A percentile compares a stretch with the other conserved stretches of the same genome.
Conservation (phyloP, 2,329 filamentous ascomycete species). For the Penicillium sp. region DNA sequence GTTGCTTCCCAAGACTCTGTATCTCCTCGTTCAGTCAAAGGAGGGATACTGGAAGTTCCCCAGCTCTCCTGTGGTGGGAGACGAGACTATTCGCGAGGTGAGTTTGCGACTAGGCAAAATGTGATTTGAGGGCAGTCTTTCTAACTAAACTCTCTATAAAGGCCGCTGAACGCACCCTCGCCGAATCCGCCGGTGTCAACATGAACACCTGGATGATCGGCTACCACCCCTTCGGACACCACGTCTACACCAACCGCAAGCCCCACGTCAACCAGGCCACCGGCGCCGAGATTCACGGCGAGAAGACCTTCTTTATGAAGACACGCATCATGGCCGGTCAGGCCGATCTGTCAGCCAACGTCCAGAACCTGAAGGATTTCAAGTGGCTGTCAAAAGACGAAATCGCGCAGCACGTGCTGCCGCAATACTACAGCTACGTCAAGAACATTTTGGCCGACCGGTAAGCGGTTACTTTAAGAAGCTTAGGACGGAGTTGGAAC, state of each 20-base stretch:
- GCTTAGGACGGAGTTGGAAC: background rate
- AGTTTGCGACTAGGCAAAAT: constrained; percentile 34
- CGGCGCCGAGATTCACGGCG: constrained; percentile 51
- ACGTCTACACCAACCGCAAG: constrained; percentile 55
- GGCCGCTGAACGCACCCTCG: constrained; percentile 76
- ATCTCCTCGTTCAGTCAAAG: constrained; percentile 71
- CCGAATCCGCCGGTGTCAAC: constrained; percentile 75
- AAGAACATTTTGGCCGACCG: constrained; percentile 79
- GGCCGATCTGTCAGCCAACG: constrained; percentile 69
- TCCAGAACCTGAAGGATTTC: constrained; percentile 72
- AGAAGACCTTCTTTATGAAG: constrained; percentile 95
- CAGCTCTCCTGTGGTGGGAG: constrained; percentile 60
- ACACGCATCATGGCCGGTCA: constrained; percentile 96
- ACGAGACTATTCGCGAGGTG: constrained; percentile 80
- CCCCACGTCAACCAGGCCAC: constrained; percentile 42
- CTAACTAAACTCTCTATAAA: constrained; percentile 37
- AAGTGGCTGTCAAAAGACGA: constrained; percentile 91
- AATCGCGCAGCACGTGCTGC: constrained; percentile 62
- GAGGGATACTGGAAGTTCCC: constrained; percentile 79
- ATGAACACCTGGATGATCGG: constrained; percentile 99
- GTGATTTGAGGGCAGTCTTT: background rate
- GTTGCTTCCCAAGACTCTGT: constrained; percentile 73
- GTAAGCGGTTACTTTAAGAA: constrained; percentile 40
- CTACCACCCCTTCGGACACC: constrained; percentile 79
- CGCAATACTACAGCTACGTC: constrained; percentile 68